Conservation (phyloP, 2,329 filamentous ascomycete genomes). For the Phialophora macrospora region DNA sequence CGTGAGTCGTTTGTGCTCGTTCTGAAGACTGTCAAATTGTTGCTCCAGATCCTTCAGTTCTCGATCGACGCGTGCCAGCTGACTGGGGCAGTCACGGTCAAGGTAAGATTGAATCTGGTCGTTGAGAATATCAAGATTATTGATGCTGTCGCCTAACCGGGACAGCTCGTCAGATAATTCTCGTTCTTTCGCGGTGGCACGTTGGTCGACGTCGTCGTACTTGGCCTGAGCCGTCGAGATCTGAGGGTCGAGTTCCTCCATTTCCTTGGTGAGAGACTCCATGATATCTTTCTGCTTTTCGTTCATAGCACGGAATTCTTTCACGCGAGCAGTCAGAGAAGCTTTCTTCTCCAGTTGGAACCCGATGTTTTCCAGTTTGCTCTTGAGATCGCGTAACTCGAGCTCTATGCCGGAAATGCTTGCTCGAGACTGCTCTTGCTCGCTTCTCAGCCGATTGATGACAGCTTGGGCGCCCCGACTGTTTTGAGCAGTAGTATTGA, state of each 20-base stretch:
- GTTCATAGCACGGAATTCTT: constrained; percentile 72
- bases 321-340: constrained; percentile 71
- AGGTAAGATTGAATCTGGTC: constrained; percentile 80
- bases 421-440: constrained; percentile 73
- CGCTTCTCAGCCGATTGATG: constrained; percentile 68
- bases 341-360: constrained; percentile 83
- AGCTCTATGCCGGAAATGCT: constrained; percentile 74
- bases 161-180: constrained; percentile 72
- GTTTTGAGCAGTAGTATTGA: constrained; percentile 70
- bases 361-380: constrained; percentile 71
- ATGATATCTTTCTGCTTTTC: constrained; percentile 71
- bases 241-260: constrained; percentile 75
- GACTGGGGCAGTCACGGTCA: constrained; percentile 72
- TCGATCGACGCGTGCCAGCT: constrained; percentile 70
- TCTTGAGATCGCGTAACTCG: constrained; percentile 74
- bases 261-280: constrained; percentile 70
- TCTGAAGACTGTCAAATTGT: constrained; percentile 68
- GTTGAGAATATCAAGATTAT: constrained; percentile 76
- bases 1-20: constrained; percentile 69
- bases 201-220: constrained; percentile 75
- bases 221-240: constrained; percentile 75
- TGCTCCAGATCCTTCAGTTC: constrained; percentile 71
- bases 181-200: constrained; percentile 73
- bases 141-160: constrained; percentile 72
- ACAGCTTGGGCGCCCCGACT: constrained; percentile 66